phyloP scores from a whole-genome alignment of 352 stramenopile species.

The Globisporangium apiculatum region DNA sequence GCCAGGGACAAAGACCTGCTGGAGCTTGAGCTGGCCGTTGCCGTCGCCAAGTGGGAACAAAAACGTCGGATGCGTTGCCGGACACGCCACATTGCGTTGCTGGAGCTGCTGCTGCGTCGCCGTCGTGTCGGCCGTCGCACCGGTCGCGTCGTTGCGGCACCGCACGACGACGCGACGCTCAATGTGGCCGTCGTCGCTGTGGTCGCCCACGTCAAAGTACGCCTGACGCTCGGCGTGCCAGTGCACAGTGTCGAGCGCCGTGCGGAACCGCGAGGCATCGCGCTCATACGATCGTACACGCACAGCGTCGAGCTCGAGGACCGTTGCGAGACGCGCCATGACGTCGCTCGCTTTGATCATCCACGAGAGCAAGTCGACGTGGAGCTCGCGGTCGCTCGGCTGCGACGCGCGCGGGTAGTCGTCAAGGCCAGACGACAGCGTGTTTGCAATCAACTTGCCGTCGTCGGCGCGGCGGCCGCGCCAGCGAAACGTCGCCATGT shows the following conservation, averaged over 20 bases:
- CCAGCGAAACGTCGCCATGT: slow-evolving; percentile 62
- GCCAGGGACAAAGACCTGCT: slow-evolving; percentile 59
- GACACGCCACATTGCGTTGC: slow-evolving; percentile 31
- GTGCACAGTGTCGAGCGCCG: slow-evolving; percentile 50
- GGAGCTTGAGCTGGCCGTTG: slow-evolving; percentile 58
- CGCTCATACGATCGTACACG: slow-evolving; percentile 14
- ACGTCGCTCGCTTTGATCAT: slow-evolving; percentile 72
- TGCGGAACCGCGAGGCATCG: slow-evolving; percentile 31
- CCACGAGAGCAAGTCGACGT: slow-evolving; percentile 90
- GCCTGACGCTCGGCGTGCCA: slow-evolving; percentile 60
- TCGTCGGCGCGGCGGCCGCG: slow-evolving; percentile 60
- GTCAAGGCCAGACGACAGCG: slow-evolving; percentile 89
- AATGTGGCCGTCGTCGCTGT: slow-evolving; percentile 68
- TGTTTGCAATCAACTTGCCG: slow-evolving; percentile 85
- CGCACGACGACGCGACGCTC: slow-evolving; percentile 58
- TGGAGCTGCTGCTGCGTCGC: slow-evolving; percentile 29
- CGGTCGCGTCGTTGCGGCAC: slow-evolving; percentile 42
- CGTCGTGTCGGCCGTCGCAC: slow-evolving; percentile 34
- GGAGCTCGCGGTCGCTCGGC: slow-evolving; percentile 70
- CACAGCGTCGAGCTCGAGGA: slow-evolving; percentile 16
- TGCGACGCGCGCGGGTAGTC: slow-evolving; percentile 87
- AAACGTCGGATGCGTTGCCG: slow-evolving; percentile 49
- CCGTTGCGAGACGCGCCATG: slow-evolving; percentile 35
- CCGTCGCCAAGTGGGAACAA: slow-evolving; percentile 81
- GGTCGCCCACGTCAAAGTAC: slow-evolving; percentile 78